Base-by-base conservation (phyloP, 1,284 basidiomycete genomes). In the Boletus sp. region DNA sequence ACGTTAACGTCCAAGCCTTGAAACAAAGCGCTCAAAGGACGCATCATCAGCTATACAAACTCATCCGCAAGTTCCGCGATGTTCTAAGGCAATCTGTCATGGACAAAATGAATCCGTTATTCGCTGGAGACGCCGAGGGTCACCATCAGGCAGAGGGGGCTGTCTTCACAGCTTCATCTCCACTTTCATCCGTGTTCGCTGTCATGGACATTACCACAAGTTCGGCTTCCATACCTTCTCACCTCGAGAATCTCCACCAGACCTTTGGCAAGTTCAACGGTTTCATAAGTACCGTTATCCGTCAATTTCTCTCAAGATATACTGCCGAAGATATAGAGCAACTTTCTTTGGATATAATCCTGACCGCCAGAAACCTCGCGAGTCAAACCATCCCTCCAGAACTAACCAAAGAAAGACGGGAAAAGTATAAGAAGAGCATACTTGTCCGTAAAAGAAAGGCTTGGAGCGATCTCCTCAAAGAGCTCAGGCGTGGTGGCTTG, bases 1-100 rank as follows among this genome's bases (percentile, higher is more conserved):
- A 99, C 64, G 76, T 95, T 62, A 99, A 99, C 60, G 88, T 99
- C 9, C 89, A 92, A 56, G 94, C 96, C 4, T 77, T 99, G 54
- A 91, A 89, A 66, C 85, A 90, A 53, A 98, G 94, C 59, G 94
- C 95, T 0, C 82, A 88, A 57, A 88, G 82, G 62, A 93, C 91
- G 2, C 96, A 99, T 67, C 83, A 84, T 52, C 91, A 94, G 55
- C 74, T 99, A 12, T 95, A 94, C 78, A 93, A 91, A 67, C 81
- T 84, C 55, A 81, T 98, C 53, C 82, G 91, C 52, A 96, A 92
- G 69, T 96, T 95, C 74, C 81, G 94, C n/a, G 88, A 92, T 41
- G 70, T 93, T 20, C 75, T 99, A 10, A 81, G 87, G 40, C 84
- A 91, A 64, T 86, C 93, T 1, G 75, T 87, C 34, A 52, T 66